These are phyloP conservation scores for Hypoxylon rickii DNA, from an alignment of 495 filamentous ascomycete species.

Conservation along the genomic window DNA sequence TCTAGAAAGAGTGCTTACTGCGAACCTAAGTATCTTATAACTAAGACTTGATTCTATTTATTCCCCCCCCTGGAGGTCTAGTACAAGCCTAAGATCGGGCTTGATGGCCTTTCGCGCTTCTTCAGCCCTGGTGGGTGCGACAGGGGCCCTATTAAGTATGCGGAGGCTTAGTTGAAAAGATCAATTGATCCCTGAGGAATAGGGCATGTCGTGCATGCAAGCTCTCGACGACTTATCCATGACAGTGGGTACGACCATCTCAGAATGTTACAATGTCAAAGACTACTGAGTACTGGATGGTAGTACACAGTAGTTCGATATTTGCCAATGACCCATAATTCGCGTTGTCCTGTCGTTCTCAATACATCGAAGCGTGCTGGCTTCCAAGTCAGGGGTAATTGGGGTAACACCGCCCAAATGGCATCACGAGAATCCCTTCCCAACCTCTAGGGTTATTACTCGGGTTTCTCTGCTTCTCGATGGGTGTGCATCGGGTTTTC, in stretches of 20 bases:
- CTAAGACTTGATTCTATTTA: constrained; percentile 1
- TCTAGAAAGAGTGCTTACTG: constrained; percentile 1
- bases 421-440: constrained; percentile 10
- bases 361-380: constrained; percentile 5
- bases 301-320: too few relatives aligned
- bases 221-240: neutral
- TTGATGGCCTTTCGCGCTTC: constrained; percentile 4
- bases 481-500: constrained; percentile 4
- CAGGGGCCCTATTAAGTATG: constrained; percentile 22
- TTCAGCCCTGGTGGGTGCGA: constrained; percentile 4
- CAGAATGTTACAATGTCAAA: constrained; percentile 8
- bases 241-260: constrained; percentile 2
- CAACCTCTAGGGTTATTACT: too few relatives aligned
- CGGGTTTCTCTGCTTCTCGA: too few relatives aligned
- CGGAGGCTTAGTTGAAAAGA: constrained; percentile 12
- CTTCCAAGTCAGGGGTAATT: constrained; percentile 8
- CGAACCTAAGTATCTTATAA: neutral
- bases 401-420: constrained; percentile 10
- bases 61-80: too few relatives aligned
- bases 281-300: too few relatives aligned
- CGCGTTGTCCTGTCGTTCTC: neutral
- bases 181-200: neutral
- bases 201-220: neutral
- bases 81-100: constrained; percentile 26
- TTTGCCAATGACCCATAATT: constrained; percentile 22